Conservation (phyloP, 768 basidiomycete species). For the Suillus luteus region DNA sequence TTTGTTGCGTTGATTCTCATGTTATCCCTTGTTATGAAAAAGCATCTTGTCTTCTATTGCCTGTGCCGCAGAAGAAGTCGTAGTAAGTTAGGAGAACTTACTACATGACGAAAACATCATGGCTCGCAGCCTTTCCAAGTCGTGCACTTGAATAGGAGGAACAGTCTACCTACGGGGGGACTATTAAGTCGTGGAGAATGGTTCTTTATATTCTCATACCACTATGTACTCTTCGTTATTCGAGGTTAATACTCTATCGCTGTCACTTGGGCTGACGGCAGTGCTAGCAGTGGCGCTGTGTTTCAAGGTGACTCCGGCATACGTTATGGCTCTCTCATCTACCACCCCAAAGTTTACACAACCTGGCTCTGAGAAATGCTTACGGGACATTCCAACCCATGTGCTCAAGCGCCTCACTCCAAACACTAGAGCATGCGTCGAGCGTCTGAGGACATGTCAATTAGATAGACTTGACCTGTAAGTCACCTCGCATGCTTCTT, state of each 20-base stretch:
- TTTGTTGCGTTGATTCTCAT: too few relatives aligned
- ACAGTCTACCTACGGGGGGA: background rate
- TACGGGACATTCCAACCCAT: background rate
- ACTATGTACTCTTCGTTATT: background rate
- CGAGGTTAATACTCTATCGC: background rate
- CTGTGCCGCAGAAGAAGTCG: background rate
- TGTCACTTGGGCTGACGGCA: background rate
- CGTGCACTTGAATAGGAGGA: background rate
- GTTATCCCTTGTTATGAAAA: background rate
- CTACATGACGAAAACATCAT: background rate
- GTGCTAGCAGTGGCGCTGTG: background rate
- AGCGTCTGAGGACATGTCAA: constrained; percentile 39
- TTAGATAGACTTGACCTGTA: constrained; percentile 52
- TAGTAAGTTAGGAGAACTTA: background rate
- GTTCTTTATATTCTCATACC: background rate
- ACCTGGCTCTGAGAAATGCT: background rate
- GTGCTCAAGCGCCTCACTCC: background rate
- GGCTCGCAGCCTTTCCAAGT: background rate
- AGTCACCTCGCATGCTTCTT: constrained; percentile 31
- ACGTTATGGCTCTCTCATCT: constrained; percentile 7
- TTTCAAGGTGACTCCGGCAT: background rate
- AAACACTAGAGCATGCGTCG: constrained; percentile 34
- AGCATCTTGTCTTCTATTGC: background rate
- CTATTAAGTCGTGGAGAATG: background rate
- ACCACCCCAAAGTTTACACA: background rate